Evolutionary conservation across 257 asterid species (phyloP), one percentile per base, ranked within the genome.

Genomic region (Voacanga thouarsii): DNA sequence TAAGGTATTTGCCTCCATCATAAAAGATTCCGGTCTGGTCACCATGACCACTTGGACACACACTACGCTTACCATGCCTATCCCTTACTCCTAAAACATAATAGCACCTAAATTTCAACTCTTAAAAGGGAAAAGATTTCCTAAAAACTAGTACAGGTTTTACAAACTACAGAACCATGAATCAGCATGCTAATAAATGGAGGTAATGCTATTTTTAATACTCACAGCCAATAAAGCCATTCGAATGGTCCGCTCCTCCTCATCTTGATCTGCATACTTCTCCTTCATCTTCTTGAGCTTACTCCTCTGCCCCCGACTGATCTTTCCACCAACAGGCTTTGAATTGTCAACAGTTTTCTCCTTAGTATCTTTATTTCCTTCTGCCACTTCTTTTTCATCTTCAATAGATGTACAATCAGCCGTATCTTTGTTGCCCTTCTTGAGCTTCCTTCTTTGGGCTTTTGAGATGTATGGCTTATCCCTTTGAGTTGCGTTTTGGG

Each of bases 211-310:
- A 39, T 24, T 69, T 63, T 76, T 24, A 71, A 55, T 28, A 78
- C 85, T 78, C 16, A 95, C 98, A 50, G 90, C 97, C 83, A 96
- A 85, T 74, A 93, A 87, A 74, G 97, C 88, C 87, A 93, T 96
- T 78, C 97, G 89, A 78, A 96, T 92, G 82, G 81, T 88, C 71
- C 98, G 90, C 85, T 96, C 98, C 85, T 93, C 97, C 83, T 93
- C 99, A 84, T 96, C 99, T 85, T 96, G 99, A 80, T 96, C 97
- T 50, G 98, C 99, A 80, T 96, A 96, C 86, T 96, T 96, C 87
- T 93, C 99, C 87, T 93, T 96, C 79, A 96, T 93, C 85, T 93
- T 93, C 90, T 93, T 96, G 83, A 93, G 83, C 83, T 96, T 96
- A 56, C 97, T 91, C 85, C 79, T 96, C 86, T 92, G 98, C 59